Conservation (phyloP, 2,329 filamentous ascomycete genomes). For the Aspergillus novofumigatus region DNA sequence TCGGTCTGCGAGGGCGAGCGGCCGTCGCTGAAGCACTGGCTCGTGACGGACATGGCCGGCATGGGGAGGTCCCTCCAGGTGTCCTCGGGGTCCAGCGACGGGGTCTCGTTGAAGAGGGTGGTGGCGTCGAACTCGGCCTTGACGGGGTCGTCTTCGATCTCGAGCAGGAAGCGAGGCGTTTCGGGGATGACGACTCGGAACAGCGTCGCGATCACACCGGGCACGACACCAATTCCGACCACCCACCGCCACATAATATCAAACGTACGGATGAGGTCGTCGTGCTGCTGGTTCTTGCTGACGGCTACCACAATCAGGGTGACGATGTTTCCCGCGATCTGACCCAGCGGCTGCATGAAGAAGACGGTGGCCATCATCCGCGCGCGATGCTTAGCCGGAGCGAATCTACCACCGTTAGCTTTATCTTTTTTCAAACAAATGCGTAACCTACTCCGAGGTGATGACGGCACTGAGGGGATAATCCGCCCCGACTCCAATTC, state of each 20-base stretch:
- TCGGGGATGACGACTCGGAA: constrained; percentile 66
- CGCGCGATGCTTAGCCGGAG: constrained; percentile 58
- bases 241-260: constrained; percentile 66
- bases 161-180: constrained; percentile 61
- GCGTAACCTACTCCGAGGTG: constrained; percentile 56
- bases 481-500: constrained; percentile 61
- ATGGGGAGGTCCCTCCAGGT: constrained; percentile 20
- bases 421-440: neutral
- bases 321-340: constrained; percentile 61
- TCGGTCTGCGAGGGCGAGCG: constrained; percentile 20
- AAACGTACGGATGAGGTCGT: constrained; percentile 38
- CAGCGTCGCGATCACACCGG: constrained; percentile 59
- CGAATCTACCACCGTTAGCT: constrained; percentile 34
- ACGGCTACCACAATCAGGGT: constrained; percentile 46
- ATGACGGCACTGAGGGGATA: constrained; percentile 66
- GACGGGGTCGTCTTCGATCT: constrained; percentile 59
- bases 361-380: constrained; percentile 66
- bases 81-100: constrained; percentile 25
- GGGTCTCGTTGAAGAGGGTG: constrained; percentile 49
- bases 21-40: constrained; percentile 20
- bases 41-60: constrained; percentile 23
- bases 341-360: constrained; percentile 65
- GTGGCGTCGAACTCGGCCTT: constrained; percentile 59
- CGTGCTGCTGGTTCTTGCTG: constrained; percentile 19
- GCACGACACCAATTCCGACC: constrained; percentile 61